Evolutionary conservation across 768 basidiomycete genomes (phyloP).

Genomic region (Gelatoporia subvermispora): DNA sequence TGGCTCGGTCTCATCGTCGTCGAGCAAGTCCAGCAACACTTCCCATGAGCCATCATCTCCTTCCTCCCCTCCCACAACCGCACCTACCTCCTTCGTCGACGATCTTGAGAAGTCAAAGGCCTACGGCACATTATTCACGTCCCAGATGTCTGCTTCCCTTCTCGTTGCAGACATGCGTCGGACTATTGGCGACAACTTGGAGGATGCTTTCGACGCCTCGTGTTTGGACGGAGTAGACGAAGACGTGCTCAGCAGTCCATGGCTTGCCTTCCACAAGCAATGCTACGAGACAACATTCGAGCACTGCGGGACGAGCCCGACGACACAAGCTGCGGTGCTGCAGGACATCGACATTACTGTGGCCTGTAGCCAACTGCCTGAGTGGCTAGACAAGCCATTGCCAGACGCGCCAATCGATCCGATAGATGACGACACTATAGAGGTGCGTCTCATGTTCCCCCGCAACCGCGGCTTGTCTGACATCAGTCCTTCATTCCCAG

Average conservation of each 20-base stretch:
- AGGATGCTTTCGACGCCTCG: not conserved
- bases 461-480: too few relatives aligned
- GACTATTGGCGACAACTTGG: too few relatives aligned
- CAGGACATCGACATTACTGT: not conserved
- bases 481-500: too few relatives aligned
- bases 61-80: conserved; percentile 1
- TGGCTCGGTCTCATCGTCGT: too few relatives aligned
- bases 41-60: too few relatives aligned
- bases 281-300: conserved; percentile 2
- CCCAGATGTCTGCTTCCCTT: too few relatives aligned
- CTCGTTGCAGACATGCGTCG: too few relatives aligned
- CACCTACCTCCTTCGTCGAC: conserved; percentile 10
- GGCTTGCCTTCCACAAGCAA: conserved; percentile 3
- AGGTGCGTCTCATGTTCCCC: not conserved
- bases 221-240: conserved; percentile 4
- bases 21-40: too few relatives aligned
- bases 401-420: conserved; percentile 1
- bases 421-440: not conserved
- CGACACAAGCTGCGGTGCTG: not conserved
- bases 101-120: not conserved
- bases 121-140: too few relatives aligned
- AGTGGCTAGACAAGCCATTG: not conserved
- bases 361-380: not conserved
- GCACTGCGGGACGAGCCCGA: not conserved
- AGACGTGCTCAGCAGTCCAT: conserved; percentile 4